Evolutionary conservation across 2,329 filamentous ascomycete genomes (phyloP).

Genomic region (Colletotrichum kahawae): DNA sequence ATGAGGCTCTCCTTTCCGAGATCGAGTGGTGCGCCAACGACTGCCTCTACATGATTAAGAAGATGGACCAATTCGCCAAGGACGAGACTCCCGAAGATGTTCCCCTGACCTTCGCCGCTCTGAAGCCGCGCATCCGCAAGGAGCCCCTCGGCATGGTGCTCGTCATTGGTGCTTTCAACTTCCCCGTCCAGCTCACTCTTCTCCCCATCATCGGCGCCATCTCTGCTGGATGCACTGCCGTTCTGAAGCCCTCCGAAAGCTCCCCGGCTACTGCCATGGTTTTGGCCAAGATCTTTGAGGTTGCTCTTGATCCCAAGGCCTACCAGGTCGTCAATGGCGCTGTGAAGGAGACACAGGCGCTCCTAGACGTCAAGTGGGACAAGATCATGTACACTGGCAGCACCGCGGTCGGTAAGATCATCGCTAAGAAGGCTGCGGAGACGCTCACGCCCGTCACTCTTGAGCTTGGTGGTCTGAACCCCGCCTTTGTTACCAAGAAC

Average conservation of each 20-base stretch:
- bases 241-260: conserved; percentile 90
- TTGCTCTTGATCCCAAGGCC: conserved; percentile 76
- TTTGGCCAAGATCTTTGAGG: conserved; percentile 78
- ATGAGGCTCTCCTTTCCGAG: conserved; percentile 78
- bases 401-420: conserved; percentile 79
- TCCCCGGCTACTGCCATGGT: conserved; percentile 78
- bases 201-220: conserved; percentile 88
- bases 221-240: conserved; percentile 85
- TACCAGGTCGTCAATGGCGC: conserved; percentile 83
- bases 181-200: conserved; percentile 82
- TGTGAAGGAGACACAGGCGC: conserved; percentile 77
- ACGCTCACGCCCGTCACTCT: conserved; percentile 86
- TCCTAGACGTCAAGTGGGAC: conserved; percentile 92
- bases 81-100: conserved; percentile 80
- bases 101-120: conserved; percentile 67
- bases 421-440: conserved; percentile 87
- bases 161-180: conserved; percentile 94
- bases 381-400: conserved; percentile 98
- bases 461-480: conserved; percentile 91
- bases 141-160: conserved; percentile 85
- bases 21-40: conserved; percentile 81
- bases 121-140: conserved; percentile 80
- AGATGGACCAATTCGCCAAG: conserved; percentile 81
- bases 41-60: conserved; percentile 77
- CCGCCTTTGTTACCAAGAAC: conserved; percentile 86